Evolutionary conservation across 345 rosid species (phyloP), one percentile per base, ranked within the genome.

Genomic region (Eucalyptus tenuipes): DNA sequence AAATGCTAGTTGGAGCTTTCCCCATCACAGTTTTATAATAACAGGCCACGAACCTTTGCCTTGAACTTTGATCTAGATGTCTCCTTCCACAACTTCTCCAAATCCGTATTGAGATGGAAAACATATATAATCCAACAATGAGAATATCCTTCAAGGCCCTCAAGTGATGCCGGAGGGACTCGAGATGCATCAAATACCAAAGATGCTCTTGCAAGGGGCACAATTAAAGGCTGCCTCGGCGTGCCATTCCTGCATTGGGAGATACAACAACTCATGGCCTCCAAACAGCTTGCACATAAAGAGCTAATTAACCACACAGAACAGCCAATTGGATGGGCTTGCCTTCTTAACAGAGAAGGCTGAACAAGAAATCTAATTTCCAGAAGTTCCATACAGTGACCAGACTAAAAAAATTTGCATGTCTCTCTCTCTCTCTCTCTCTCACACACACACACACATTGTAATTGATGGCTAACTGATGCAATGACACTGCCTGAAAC

Each of bases 161-260:
- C 99, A 86, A 97, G 99, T 53, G 99, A 96, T 87, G 98, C 99
- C 13, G 97, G 96, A 92, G 99, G 98, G 91, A 96, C 99, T 90
- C 94, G 93, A 75, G 96, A 89, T 44, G 92, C 88, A 93, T 96
- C 92, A 91, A 97, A 97, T 71, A 87, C 85, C 91, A 97, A 92
- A 89, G 94, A 90, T 24, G 98, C 99, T 89, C 97, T 95, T 15
- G 99, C 98, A 86, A 95, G 95, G 88, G 99, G 95, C 85, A 97
- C 98, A 82, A 97, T 94, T 88, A 96, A 91, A 37, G 99, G 98
- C 91, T 95, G 99, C 92, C 98, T 95, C 13, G 98, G 99, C 49
- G 99, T 96, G 88, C 99, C 99, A 87, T 96, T 96, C 92, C 98
- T 97, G 92, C 84, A 6, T 40, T 2, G 47, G 27, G 84, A 75